Evolutionary conservation across 1,284 basidiomycete species (phyloP).

Genomic region (Cryptococcus deneoformans): DNA sequence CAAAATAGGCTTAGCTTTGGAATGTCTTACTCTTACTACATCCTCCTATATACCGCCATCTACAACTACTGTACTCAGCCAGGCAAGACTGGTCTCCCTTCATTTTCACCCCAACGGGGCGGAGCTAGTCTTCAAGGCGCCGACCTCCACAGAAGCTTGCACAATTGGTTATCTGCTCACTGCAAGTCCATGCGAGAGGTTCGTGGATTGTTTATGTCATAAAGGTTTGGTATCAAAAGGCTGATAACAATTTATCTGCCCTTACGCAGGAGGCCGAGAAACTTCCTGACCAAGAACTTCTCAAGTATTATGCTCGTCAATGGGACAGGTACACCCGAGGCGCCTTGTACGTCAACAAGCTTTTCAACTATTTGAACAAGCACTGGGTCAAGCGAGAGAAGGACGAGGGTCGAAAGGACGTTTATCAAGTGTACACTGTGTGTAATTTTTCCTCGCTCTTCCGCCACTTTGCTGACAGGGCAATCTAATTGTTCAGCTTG

Average conservation of each 20-base stretch:
- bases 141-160: slow-evolving; percentile 88
- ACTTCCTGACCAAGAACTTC: slow-evolving; percentile 79
- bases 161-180: slow-evolving; percentile 77
- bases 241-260: slow-evolving; percentile 5
- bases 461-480: not conserved
- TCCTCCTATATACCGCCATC: slow-evolving; percentile 86
- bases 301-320: slow-evolving; percentile 87
- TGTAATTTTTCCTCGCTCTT: slow-evolving; percentile 42
- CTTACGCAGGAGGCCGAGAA: slow-evolving; percentile 66
- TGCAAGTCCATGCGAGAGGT: slow-evolving; percentile 65
- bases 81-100: slow-evolving; percentile 14
- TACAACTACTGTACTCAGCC: slow-evolving; percentile 89
- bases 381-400: slow-evolving; percentile 99
- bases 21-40: slow-evolving; percentile 89
- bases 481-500: slow-evolving; percentile 59
- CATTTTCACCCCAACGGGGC: slow-evolving; percentile 49
- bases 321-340: slow-evolving; percentile 98
- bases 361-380: slow-evolving; percentile 96
- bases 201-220: slow-evolving; percentile 33
- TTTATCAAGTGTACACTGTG: slow-evolving; percentile 95
- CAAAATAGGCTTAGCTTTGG: slow-evolving; percentile 66
- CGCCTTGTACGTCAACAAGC: slow-evolving; percentile 90
- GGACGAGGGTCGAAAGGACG: slow-evolving; percentile 93
- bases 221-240: not conserved
- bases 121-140: slow-evolving; percentile 94